Percentiles rank a stretch among this genome's conserved stretches.
phyloP scores from a whole-genome alignment of 176 grass and related monocot genomes.

The Areca catechu region DNA sequence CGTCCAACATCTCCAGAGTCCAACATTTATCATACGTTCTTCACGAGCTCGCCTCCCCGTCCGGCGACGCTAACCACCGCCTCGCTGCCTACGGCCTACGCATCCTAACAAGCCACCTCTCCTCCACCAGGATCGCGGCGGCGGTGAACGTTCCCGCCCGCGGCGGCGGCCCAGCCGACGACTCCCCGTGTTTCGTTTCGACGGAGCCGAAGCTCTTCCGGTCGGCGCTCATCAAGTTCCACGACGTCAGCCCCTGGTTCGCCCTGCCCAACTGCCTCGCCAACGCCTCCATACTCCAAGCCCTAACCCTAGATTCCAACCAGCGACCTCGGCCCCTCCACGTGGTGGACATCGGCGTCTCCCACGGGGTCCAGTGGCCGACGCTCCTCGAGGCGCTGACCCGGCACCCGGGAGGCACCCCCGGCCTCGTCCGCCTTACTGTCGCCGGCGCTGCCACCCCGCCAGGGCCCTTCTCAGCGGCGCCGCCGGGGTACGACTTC shows the following conservation, averaged over 20 bases:
- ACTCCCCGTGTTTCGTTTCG: constrained; percentile 16
- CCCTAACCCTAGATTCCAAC: constrained; percentile 2
- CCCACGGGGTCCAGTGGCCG: constrained; percentile 97
- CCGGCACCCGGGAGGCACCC: constrained; percentile 28
- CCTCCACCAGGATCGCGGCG: constrained; percentile 6
- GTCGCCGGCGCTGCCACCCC: constrained; percentile 5
- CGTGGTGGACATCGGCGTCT: constrained; percentile 79
- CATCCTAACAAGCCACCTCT: constrained; percentile 26
- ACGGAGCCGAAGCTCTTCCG: constrained; percentile 65
- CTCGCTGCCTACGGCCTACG: constrained; percentile 60
- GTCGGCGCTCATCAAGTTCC: constrained; percentile 68
- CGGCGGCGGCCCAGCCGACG: constrained; percentile 22
- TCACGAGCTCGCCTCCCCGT: constrained; percentile 58
- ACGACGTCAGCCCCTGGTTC: constrained; percentile 97
- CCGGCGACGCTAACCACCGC: constrained; percentile 91
- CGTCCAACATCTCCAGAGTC: constrained; percentile 54
- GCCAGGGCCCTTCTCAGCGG: constrained; percentile 43
- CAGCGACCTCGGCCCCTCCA: constrained; percentile 32
- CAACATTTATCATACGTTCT: constrained; percentile 78
- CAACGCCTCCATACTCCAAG: constrained; percentile 66
- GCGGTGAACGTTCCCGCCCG: constrained; percentile 25
- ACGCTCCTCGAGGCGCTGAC: constrained; percentile 88
- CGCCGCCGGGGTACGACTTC: constrained; percentile 67
- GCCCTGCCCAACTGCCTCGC: constrained; percentile 73
- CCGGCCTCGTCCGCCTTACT: constrained; percentile 51